phyloP scores from a whole-genome alignment of 2,329 filamentous ascomycete genomes.

The Apiospora pterosperma region DNA sequence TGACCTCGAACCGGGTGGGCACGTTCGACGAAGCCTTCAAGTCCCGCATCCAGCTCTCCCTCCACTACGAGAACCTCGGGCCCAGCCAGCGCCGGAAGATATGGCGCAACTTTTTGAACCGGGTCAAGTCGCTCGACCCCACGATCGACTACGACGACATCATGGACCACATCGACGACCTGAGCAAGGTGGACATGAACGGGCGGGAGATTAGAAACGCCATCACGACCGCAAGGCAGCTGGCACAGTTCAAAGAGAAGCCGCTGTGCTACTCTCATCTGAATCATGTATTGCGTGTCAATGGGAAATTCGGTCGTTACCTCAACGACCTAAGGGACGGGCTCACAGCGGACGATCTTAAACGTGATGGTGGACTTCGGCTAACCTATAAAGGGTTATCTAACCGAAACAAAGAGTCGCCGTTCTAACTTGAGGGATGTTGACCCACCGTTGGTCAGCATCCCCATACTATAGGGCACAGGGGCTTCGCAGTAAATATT shows the following conservation, averaged over 20 bases:
- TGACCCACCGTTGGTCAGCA: no score
- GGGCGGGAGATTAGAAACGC: conserved; percentile 30
- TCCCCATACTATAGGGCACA: no score
- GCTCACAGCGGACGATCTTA: no score
- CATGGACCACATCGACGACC: conserved; percentile 9
- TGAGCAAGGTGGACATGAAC: conserved; percentile 22
- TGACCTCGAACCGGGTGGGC: conserved; percentile 17
- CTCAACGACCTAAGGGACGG: no score
- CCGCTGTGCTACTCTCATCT: no score
- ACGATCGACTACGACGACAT: conserved; percentile 12
- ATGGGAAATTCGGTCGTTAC: no score
- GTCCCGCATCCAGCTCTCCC: conserved; percentile 17
- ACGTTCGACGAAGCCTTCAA: conserved; percentile 21
- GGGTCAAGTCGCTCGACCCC: neutral
- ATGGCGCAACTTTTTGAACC: conserved; percentile 23
- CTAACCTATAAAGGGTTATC: no score
- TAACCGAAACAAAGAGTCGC: no score
- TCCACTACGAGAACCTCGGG: conserved; percentile 16
- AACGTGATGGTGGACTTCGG: no score
- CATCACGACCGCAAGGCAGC: conserved; percentile 14
- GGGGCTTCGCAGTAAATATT: no score
- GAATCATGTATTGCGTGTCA: no score
- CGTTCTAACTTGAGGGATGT: no score
- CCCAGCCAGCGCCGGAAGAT: conserved; percentile 15
- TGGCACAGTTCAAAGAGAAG: neutral